These are phyloP conservation scores for Golubevia pallescens DNA, from an alignment of 1,284 basidiomycete genomes.

Conservation along the genomic window DNA sequence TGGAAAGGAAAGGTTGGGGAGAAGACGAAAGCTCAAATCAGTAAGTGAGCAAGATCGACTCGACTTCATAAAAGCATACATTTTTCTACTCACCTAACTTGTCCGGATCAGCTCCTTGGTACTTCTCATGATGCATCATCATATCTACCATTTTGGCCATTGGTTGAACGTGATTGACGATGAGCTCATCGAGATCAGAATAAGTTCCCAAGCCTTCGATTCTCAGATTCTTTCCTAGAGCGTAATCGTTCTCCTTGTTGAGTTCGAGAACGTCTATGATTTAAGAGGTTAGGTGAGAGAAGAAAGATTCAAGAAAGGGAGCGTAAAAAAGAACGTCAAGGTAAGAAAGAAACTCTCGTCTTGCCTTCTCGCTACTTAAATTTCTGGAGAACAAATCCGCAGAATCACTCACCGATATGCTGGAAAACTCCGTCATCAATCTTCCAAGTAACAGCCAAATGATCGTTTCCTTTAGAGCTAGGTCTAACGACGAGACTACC, in stretches of 20 bases:
- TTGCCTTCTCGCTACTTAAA: too few species aligned
- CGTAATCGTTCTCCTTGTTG: slow-evolving; percentile 73
- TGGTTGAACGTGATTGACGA: slow-evolving; percentile 95
- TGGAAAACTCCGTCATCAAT: slow-evolving; percentile 96
- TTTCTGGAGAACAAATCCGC: too few species aligned
- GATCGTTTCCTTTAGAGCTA: slow-evolving; percentile 89
- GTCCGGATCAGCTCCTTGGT: slow-evolving; percentile 80
- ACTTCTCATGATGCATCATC: slow-evolving; percentile 94
- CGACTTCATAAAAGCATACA: neutral
- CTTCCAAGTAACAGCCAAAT: slow-evolving; percentile 98
- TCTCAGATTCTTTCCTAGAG: slow-evolving; percentile 75
- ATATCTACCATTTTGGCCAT: slow-evolving; percentile 94
- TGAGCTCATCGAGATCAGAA: slow-evolving; percentile 94
- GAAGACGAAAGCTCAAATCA: too few species aligned
- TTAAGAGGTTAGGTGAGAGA: too few species aligned
- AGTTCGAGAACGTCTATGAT: slow-evolving; percentile 92
- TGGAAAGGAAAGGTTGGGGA: neutral
- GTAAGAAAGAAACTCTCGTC: too few species aligned
- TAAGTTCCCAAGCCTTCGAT: slow-evolving; percentile 84
- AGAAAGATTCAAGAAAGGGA: too few species aligned
- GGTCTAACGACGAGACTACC: slow-evolving; percentile 78
- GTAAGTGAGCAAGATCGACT: too few species aligned
- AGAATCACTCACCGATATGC: slow-evolving; percentile 78
- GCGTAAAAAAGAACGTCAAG: too few species aligned
- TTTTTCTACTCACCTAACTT: slow-evolving; percentile 76